These are phyloP conservation scores for Phytophthora boehmeriae DNA, from an alignment of 352 stramenopile genomes.

Conservation along the genomic window DNA sequence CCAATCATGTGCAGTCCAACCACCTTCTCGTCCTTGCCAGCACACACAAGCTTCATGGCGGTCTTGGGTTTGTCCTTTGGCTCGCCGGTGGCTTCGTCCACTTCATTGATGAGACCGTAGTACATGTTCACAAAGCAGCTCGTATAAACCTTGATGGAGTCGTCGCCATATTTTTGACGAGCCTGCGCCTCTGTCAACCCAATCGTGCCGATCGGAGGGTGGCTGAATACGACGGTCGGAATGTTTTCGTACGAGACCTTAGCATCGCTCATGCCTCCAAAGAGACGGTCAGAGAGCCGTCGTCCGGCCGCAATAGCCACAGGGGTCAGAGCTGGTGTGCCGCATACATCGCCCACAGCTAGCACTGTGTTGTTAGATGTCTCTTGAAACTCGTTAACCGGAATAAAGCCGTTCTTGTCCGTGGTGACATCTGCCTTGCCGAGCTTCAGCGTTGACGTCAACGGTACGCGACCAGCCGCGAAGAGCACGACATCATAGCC, in stretches of 20 bases:
- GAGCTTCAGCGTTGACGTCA: slow-evolving; percentile 69
- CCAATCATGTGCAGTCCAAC: slow-evolving; percentile 98
- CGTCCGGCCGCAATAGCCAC: slow-evolving; percentile 88
- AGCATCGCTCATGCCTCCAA: slow-evolving; percentile 63
- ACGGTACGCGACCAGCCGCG: slow-evolving; percentile 64
- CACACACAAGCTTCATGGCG: slow-evolving; percentile 95
- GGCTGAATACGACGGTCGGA: slow-evolving; percentile 96
- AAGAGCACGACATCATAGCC: slow-evolving; percentile 90
- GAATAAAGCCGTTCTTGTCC: slow-evolving; percentile 73
- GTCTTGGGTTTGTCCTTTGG: slow-evolving; percentile 91
- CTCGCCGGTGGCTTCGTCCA: slow-evolving; percentile 33
- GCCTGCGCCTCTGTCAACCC: slow-evolving; percentile 93
- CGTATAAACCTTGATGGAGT: slow-evolving; percentile 94
- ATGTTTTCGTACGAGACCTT: slow-evolving; percentile 92
- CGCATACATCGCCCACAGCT: slow-evolving; percentile 79
- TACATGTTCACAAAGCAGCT: slow-evolving; percentile 96
- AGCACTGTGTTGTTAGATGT: slow-evolving; percentile 86
- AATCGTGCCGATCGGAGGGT: slow-evolving; percentile 95
- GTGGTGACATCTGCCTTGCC: slow-evolving; percentile 69
- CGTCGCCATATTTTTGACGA: slow-evolving; percentile 84
- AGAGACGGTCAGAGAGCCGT: slow-evolving; percentile 87
- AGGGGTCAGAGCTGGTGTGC: slow-evolving; percentile 76
- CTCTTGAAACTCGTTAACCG: slow-evolving; percentile 90
- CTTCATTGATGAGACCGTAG: slow-evolving; percentile 91
- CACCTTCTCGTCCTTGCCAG: slow-evolving; percentile 90